Conservation (phyloP, 108 stramenopile genomes). For the Fistulifera pelliculosa region DNA sequence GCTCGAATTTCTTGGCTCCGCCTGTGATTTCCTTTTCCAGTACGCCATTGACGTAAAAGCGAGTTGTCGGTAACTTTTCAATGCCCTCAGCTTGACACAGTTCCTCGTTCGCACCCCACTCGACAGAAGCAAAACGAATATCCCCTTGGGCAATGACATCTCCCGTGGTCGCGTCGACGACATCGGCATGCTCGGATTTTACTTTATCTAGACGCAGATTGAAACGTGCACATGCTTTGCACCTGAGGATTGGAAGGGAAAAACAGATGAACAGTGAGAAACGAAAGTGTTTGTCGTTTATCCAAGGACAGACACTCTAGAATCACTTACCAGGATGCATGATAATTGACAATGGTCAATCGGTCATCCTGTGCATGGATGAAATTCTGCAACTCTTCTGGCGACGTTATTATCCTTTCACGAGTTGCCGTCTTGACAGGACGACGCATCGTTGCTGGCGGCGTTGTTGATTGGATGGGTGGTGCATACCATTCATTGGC, state of each 20-base stretch:
- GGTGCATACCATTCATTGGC: too few relatives aligned
- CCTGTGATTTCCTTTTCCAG: background rate
- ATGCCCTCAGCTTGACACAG: constrained; percentile 54
- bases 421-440: too few relatives aligned
- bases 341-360: constrained; percentile 45
- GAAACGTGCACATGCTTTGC: constrained; percentile 60
- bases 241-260: constrained; percentile 44
- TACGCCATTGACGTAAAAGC: constrained; percentile 24
- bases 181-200: constrained; percentile 34
- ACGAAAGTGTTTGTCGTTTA: background rate
- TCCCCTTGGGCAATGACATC: constrained; percentile 18
- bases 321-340: constrained; percentile 3
- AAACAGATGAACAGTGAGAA: background rate
- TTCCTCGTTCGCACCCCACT: constrained; percentile 32
- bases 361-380: constrained; percentile 37
- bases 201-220: constrained; percentile 33
- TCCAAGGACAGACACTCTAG: too few relatives aligned
- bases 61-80: constrained; percentile 48
- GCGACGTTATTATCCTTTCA: background rate
- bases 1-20: background rate
- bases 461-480: too few relatives aligned
- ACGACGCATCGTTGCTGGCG: too few relatives aligned
- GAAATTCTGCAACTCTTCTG: constrained; percentile 10
- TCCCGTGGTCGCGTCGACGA: constrained; percentile 6
- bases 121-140: constrained; percentile 56